Conservation (phyloP, 805 yeast species). For the Starmera quercuum region DNA sequence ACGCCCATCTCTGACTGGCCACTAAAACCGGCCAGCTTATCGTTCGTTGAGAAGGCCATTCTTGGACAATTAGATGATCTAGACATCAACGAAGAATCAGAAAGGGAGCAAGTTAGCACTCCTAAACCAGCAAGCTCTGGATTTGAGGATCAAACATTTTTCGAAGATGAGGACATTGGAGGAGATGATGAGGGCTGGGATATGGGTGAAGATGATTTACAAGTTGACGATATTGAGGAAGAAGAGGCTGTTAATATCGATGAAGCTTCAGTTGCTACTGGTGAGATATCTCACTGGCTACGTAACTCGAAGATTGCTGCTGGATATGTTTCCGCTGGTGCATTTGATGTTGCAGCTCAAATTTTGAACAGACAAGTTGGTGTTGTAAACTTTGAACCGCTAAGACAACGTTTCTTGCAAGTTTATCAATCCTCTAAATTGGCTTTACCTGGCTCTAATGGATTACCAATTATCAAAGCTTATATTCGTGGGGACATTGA, state of each 20-base stretch:
- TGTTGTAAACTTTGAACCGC: slow-evolving; percentile 78
- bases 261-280: slow-evolving; percentile 19
- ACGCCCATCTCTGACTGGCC: slow-evolving; percentile 68
- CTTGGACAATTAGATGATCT: slow-evolving; percentile 69
- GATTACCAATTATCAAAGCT: slow-evolving; percentile 60
- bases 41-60: slow-evolving; percentile 81
- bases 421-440: slow-evolving; percentile 77
- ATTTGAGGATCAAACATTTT: slow-evolving; percentile 30
- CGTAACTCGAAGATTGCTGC: slow-evolving; percentile 88
- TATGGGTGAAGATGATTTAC: slow-evolving; percentile 70
- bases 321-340: slow-evolving; percentile 91
- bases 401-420: slow-evolving; percentile 74
- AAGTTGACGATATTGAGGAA: slow-evolving; percentile 52
- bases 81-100: slow-evolving; percentile 37
- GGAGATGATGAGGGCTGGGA: slow-evolving; percentile 77
- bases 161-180: slow-evolving; percentile 37
- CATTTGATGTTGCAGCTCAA: slow-evolving; percentile 93
- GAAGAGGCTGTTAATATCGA: slow-evolving; percentile 35
- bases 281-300: slow-evolving; percentile 74
- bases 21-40: slow-evolving; percentile 57
- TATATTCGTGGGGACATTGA: slow-evolving; percentile 60
- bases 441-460: slow-evolving; percentile 61
- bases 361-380: slow-evolving; percentile 87
- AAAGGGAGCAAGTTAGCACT: slow-evolving; percentile 14
- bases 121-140: slow-evolving; percentile 13